Conservation (phyloP, 225 moss, liverwort and hornwort species). For the Neckera pumila region DNA sequence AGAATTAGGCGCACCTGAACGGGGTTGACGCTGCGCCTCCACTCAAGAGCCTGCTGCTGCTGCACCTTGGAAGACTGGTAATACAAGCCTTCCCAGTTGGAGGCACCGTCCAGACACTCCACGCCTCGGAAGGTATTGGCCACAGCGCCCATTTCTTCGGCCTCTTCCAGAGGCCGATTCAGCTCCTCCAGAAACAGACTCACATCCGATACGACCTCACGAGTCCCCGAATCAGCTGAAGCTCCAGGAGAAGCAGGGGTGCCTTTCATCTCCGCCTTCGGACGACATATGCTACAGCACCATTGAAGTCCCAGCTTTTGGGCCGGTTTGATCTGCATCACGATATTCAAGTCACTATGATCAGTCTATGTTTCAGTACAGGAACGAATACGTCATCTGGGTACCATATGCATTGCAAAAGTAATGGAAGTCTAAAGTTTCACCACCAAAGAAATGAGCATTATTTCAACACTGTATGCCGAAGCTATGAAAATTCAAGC, state of each 20-base stretch:
- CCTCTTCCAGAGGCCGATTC: conserved; percentile 2
- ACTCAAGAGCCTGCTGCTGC: conserved; percentile 6
- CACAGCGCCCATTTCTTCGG: conserved; percentile 46
- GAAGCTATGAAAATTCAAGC: neutral
- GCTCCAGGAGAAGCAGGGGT: neutral
- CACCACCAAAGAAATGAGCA: neutral
- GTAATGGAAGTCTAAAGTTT: neutral
- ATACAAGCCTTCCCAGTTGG: conserved; percentile 33
- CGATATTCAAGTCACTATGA: neutral
- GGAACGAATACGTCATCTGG: neutral
- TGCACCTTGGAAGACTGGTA: conserved; percentile 11
- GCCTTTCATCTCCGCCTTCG: neutral
- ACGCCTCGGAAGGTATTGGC: conserved; percentile 34
- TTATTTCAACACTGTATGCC: neutral
- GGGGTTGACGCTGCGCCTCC: conserved; percentile 20
- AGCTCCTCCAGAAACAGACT: conserved; percentile 24
- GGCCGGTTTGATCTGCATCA: conserved; percentile 13
- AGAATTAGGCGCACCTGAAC: neutral
- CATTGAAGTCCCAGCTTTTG: conserved; percentile 23
- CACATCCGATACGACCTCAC: neutral
- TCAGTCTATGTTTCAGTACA: neutral
- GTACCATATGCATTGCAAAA: neutral
- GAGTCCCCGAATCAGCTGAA: neutral
- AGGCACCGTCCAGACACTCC: conserved; percentile 28
- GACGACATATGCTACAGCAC: conserved; percentile 38